Base-by-base conservation (phyloP, 331 rosid species). In the Telfairia occidentalis region DNA sequence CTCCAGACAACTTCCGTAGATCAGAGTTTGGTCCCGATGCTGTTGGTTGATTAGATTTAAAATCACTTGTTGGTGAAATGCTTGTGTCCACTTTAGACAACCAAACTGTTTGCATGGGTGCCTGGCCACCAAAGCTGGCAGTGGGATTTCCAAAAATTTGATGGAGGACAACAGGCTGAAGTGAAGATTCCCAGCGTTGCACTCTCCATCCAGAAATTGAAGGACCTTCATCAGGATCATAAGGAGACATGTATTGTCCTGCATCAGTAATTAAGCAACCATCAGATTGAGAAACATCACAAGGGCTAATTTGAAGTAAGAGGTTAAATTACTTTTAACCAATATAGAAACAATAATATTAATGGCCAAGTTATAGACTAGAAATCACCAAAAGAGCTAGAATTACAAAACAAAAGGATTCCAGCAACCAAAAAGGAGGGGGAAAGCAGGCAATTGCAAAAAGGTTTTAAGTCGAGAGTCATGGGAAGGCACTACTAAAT, bases 241-340 rank as follows among this genome's bases (percentile, higher is more conserved):
- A 86, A 52, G 97, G 98, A 66, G 97, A 93, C 98, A 93, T 93
- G 87, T 91, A 89, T 76, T 93, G 96, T 73, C 98, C 98, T 93
- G 88, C 78, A 86, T 71, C 74, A 15, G 58, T 50, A 65, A 82
- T 78, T 80, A 19, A 24, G 35, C 37, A 53, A 78, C 28, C 69
- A 76, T 64, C 30, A 46, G 11, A 19, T 9, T 5, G 28, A 60
- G 48, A 76, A 5, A 32, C 63, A 37, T n/a, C 42, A 58, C 10
- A 38, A 23, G 12, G 10, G 32, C 60, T 52, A 23, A 29, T 49
- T 75, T 40, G 10, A 45, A 52, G 45, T 32, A 52, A 9, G 30
- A 57, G 50, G 32, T 23, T 65, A 59, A 59, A 29, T 26, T 29
- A 28, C 32, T 16, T 7, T 19, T 19, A 24, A 3, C 43, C 9